Evolutionary conservation across 2,329 filamentous ascomycete species (phyloP).

Genomic region (Teratosphaeria viscida): DNA sequence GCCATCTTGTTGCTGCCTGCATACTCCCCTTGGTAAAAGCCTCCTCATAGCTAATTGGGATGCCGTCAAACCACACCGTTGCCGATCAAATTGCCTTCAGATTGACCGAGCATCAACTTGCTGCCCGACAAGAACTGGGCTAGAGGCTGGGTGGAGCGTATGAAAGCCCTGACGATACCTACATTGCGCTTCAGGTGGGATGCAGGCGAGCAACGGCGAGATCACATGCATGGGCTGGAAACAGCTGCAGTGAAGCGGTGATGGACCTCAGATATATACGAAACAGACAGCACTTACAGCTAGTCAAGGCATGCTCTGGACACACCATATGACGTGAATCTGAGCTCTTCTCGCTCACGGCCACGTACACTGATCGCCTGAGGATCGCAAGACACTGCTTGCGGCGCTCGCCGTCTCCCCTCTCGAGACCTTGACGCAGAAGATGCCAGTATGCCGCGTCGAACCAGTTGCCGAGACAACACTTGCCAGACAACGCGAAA

Average conservation of each 20-base stretch:
- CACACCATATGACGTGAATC: slow-evolving; percentile 1
- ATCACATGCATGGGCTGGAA: neutral
- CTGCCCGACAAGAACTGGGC: neutral
- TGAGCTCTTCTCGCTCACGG: slow-evolving; percentile 9
- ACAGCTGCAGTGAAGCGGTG: too few species aligned
- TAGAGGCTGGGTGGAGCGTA: neutral
- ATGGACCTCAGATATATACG: neutral
- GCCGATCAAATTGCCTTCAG: neutral
- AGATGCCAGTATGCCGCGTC: slow-evolving; percentile 30
- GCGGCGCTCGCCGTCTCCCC: slow-evolving; percentile 35
- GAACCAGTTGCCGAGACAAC: neutral
- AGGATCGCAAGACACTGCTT: slow-evolving; percentile 38
- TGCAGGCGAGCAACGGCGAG: neutral
- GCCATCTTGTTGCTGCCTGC: neutral
- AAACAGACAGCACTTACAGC: neutral
- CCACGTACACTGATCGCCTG: slow-evolving; percentile 28
- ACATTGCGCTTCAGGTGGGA: neutral
- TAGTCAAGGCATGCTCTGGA: neutral
- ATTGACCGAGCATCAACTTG: neutral
- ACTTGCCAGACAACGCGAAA: slow-evolving; percentile 1
- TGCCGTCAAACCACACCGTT: neutral
- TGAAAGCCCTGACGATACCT: neutral
- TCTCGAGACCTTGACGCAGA: slow-evolving; percentile 29
- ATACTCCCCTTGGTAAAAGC: neutral
- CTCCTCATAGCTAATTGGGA: neutral